Evolutionary conservation across 164 flowering plant species (phyloP).

Genomic region (Nymphaea thermarum): DNA sequence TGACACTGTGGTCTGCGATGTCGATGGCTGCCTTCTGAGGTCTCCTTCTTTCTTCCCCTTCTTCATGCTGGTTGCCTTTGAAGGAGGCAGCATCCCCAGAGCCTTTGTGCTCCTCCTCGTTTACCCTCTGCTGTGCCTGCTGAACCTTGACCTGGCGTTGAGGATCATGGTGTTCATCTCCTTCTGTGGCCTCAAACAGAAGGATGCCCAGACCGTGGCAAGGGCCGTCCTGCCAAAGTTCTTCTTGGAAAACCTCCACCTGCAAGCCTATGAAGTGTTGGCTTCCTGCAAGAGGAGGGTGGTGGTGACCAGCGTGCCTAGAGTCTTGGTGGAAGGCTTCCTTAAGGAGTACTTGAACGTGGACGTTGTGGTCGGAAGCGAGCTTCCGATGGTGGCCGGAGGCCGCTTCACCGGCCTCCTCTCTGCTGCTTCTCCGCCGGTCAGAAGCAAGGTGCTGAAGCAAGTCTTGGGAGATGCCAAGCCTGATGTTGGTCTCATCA

Average conservation of each 20-base stretch:
- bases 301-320: conserved; percentile 55
- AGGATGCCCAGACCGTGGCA: conserved; percentile 41
- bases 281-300: conserved; percentile 26
- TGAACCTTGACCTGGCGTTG: conserved; percentile 28
- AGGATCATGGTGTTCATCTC: conserved; percentile 57
- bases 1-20: conserved; percentile 46
- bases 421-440: conserved; percentile 39
- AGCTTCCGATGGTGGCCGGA: conserved; percentile 30
- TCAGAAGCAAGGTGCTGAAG: conserved; percentile 48
- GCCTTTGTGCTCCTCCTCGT: conserved; percentile 47
- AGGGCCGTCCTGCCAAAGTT: conserved; percentile 85
- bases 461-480: conserved; percentile 44
- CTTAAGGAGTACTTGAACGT: conserved; percentile 55
- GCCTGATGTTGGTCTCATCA: conserved; percentile 54
- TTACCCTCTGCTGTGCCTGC: conserved; percentile 30
- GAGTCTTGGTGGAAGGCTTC: conserved; percentile 78
- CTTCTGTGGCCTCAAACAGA: conserved; percentile 55
- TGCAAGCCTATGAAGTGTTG: conserved; percentile 37
- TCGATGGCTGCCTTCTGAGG: conserved; percentile 36
- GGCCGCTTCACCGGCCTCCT: conserved; percentile 48
- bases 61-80: conserved; percentile 88
- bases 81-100: conserved; percentile 66
- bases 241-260: conserved; percentile 52
- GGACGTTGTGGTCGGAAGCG: conserved; percentile 58
- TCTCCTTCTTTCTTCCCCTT: conserved; percentile 62